Percentiles rank a stretch among this genome's conserved stretches.
Conservation (phyloP, 257 asterid species). For the Penstemon davidsonii region DNA sequence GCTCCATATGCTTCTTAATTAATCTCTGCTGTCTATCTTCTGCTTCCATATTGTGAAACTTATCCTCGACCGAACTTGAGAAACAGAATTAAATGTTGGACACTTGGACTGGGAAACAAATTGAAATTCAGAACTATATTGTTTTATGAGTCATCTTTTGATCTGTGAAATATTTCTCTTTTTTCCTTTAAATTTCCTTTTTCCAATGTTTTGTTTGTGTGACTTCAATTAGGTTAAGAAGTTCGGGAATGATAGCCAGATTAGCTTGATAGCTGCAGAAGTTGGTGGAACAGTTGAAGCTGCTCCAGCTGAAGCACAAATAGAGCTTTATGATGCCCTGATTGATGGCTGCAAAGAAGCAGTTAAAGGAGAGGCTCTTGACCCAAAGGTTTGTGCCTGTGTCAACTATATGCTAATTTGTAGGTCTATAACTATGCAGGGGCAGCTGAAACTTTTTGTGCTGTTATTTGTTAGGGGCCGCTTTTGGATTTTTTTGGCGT, state of each 20-base stretch:
- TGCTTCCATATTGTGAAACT: no score
- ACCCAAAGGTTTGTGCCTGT: constrained; percentile 64
- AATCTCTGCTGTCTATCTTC: no score
- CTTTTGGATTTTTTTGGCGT: constrained; percentile 97
- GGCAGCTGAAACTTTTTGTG: constrained; percentile 28
- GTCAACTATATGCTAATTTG: constrained; percentile 17
- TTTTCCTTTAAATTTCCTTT: background rate
- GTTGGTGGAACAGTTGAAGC: constrained; percentile 95
- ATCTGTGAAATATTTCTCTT: background rate
- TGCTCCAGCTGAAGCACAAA: constrained; percentile 89
- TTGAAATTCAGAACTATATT: background rate
- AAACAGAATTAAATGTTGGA: no score
- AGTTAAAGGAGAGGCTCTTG: constrained; percentile 61
- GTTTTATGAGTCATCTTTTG: background rate
- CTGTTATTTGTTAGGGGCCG: constrained; percentile 64
- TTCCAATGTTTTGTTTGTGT: background rate
- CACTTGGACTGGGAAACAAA: background rate
- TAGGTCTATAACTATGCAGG: constrained; percentile 13
- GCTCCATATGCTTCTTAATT: no score
- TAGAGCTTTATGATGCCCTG: constrained; percentile 90
- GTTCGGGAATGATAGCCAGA: constrained; percentile 92
- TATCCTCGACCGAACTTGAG: no score
- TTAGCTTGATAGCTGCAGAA: constrained; percentile 77
- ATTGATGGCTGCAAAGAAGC: constrained; percentile 96
- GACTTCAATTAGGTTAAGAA: constrained; percentile 69